Evolutionary conservation across 2,329 filamentous ascomycete species (phyloP).

Genomic region (Neurospora sp.): DNA sequence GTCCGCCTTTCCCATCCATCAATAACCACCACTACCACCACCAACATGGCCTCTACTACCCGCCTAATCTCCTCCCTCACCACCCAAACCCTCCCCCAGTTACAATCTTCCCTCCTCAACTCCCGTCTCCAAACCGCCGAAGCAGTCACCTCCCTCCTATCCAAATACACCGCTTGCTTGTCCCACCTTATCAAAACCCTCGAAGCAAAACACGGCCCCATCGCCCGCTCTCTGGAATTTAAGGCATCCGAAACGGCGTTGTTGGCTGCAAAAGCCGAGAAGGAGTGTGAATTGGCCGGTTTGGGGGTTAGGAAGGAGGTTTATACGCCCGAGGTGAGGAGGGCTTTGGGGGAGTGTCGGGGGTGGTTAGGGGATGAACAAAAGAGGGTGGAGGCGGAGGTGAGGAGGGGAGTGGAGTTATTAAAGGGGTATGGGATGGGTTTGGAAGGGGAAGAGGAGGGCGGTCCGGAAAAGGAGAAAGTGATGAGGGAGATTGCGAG

Average conservation of each 20-base stretch:
- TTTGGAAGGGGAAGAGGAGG: constrained; percentile 24
- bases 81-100: constrained; percentile 12
- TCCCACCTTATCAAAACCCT: constrained; percentile 37
- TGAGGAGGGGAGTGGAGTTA: constrained; percentile 32
- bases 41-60: constrained; percentile 45
- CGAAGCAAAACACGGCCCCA: constrained; percentile 44
- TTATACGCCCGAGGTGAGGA: constrained; percentile 34
- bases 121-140: constrained; percentile 31
- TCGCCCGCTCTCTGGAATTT: constrained; percentile 42
- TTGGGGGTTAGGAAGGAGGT: constrained; percentile 28
- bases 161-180: constrained; percentile 29
- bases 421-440: constrained; percentile 38
- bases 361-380: constrained; percentile 23
- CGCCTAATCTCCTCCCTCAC: constrained; percentile 43
- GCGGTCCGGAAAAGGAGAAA: constrained; percentile 31
- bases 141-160: constrained; percentile 29
- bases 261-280: constrained; percentile 31
- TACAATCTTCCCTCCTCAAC: constrained; percentile 28
- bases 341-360: constrained; percentile 37
- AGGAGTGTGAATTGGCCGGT: constrained; percentile 27
- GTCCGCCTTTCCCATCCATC: neutral
- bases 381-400: constrained; percentile 24
- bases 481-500: constrained; percentile 44
- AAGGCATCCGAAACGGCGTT: constrained; percentile 36
- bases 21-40: constrained; percentile 35